These are phyloP conservation scores for Peribolospora kevripleyi DNA, from an alignment of 768 basidiomycete genomes.

Conservation along the genomic window DNA sequence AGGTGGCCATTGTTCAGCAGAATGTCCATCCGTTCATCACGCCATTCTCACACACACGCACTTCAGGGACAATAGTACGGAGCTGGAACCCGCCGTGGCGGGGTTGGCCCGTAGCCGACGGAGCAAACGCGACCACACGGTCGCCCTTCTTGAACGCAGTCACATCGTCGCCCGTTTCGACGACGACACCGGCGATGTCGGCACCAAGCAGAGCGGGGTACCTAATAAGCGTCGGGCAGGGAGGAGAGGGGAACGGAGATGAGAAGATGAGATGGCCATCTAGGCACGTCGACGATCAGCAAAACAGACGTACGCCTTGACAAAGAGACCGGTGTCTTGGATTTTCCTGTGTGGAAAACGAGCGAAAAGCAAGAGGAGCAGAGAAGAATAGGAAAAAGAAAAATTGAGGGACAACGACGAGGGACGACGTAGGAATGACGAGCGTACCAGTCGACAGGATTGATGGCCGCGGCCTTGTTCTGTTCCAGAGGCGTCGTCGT, in stretches of 20 bases:
- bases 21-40: no score
- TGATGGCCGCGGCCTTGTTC: conserved; percentile 24
- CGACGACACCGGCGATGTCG: conserved; percentile 32
- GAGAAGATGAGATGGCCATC: background rate
- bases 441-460: conserved; percentile 31
- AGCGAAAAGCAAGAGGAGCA: background rate
- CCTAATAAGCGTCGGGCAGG: background rate
- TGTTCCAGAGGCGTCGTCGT: conserved; percentile 11
- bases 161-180: conserved; percentile 31
- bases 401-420: background rate
- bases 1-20: no score
- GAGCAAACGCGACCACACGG: conserved; percentile 19
- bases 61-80: conserved; percentile 25
- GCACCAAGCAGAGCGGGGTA: conserved; percentile 29
- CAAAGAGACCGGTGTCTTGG: conserved; percentile 22
- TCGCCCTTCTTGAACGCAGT: conserved; percentile 29
- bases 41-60: conserved; percentile 4
- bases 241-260: background rate
- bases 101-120: background rate
- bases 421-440: background rate
- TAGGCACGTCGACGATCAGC: background rate
- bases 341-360: conserved; percentile 9
- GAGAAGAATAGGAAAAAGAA: no score
- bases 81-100: conserved; percentile 19
- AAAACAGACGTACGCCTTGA: conserved; percentile 11